Evolutionary conservation across 2,329 filamentous ascomycete genomes (phyloP).

Genomic region (Penicillium thymicola): DNA sequence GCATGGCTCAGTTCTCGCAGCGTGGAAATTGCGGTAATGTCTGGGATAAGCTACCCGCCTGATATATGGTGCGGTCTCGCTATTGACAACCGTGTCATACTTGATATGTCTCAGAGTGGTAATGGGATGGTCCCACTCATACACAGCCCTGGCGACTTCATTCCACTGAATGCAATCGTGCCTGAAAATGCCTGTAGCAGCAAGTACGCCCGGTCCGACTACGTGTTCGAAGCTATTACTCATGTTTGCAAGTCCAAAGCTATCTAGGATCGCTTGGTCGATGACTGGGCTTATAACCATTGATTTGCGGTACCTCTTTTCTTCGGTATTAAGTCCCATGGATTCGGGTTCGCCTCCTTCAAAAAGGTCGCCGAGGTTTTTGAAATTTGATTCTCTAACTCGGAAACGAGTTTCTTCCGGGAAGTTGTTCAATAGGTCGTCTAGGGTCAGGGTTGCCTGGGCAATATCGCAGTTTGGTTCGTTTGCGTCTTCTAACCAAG

Average conservation of each 20-base stretch:
- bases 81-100: background rate
- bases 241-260: too few relatives aligned
- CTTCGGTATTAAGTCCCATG: background rate
- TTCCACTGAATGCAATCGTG: background rate
- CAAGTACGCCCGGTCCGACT: background rate
- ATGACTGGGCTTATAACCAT: fast-evolving
- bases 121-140: background rate
- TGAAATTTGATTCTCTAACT: fast-evolving
- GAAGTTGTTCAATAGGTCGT: background rate
- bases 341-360: background rate
- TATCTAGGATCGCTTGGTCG: background rate
- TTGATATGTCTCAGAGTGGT: background rate
- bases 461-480: background rate
- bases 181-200: background rate
- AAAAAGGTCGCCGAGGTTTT: background rate
- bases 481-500: background rate
- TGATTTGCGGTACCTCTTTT: background rate
- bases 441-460: background rate
- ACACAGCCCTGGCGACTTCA: background rate
- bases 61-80: background rate
- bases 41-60: background rate
- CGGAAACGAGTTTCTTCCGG: background rate
- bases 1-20: fast-evolving
- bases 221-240: background rate
- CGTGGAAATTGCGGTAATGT: background rate